Conservation (phyloP, 805 yeast genomes). For the Saccharomycopsis microspora region DNA sequence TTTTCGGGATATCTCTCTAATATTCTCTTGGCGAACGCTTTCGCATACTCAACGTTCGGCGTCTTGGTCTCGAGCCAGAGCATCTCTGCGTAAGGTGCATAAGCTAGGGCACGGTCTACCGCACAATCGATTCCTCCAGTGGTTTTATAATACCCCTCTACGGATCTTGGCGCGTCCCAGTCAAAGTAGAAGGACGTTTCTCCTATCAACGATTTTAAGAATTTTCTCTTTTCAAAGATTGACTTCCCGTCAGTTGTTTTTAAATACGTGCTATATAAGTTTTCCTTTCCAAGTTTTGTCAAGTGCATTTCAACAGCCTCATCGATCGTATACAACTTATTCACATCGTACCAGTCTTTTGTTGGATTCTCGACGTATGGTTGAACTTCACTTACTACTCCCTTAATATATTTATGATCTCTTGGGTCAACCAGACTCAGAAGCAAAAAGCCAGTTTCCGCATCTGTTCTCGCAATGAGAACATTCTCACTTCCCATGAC, state of each 20-base stretch:
- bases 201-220: conserved; percentile 16
- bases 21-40: conserved; percentile 33
- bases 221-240: conserved; percentile 13
- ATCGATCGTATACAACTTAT: conserved; percentile 33
- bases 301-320: conserved; percentile 34
- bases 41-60: conserved; percentile 43
- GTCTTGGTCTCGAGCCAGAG: conserved; percentile 54
- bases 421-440: conserved; percentile 41
- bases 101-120: conserved; percentile 39
- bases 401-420: conserved; percentile 46
- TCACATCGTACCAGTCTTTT: conserved; percentile 33
- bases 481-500: conserved; percentile 48
- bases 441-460: conserved; percentile 41
- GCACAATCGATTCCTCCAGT: conserved; percentile 42
- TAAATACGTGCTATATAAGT: conserved; percentile 21
- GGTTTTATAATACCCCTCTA: conserved; percentile 44
- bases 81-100: conserved; percentile 48
- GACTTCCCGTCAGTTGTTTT: conserved; percentile 19
- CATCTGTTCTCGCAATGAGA: conserved; percentile 50
- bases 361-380: conserved; percentile 37
- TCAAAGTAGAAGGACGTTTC: conserved; percentile 29
- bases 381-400: conserved; percentile 27
- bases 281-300: conserved; percentile 21
- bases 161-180: conserved; percentile 50
- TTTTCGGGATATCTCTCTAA: conserved; percentile 37